Conservation (phyloP, 192 early-diverging fungal species). For the Coemansia sp. region DNA sequence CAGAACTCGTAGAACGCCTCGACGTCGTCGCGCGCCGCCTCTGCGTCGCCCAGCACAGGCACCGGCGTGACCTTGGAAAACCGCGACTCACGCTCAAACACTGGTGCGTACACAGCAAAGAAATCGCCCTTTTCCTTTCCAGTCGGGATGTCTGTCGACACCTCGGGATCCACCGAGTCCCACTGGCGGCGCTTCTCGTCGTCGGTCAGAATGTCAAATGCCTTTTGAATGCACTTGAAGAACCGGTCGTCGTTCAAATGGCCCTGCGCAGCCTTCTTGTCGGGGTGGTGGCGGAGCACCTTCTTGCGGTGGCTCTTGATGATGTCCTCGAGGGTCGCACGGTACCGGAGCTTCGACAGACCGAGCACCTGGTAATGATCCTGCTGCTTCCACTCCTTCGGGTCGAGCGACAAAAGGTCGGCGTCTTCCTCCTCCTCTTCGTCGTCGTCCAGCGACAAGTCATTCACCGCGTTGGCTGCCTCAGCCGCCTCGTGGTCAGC, state of each 20-base stretch:
- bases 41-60: conserved; percentile 71
- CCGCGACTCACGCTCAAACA: conserved; percentile 85
- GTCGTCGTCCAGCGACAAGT: conserved; percentile 57
- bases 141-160: conserved; percentile 70
- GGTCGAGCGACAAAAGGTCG: conserved; percentile 74
- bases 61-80: conserved; percentile 92
- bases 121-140: conserved; percentile 80
- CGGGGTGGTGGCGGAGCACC: conserved; percentile 97
- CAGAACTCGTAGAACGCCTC: conserved; percentile 85
- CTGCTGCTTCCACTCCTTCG: conserved; percentile 94
- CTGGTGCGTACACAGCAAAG: conserved; percentile 69
- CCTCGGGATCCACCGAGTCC: conserved; percentile 91
- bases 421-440: conserved; percentile 83
- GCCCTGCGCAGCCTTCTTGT: conserved; percentile 89
- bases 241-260: conserved; percentile 87
- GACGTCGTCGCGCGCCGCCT: conserved; percentile 62
- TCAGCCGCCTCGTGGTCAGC: conserved; percentile 33
- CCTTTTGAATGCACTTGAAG: conserved; percentile 99
- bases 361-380: conserved; percentile 97
- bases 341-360: conserved; percentile 81
- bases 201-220: conserved; percentile 91
- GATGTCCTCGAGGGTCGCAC: conserved; percentile 91
- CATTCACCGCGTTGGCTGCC: conserved; percentile 46
- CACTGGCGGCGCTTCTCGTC: conserved; percentile 86
- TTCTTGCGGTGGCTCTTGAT: conserved; percentile 83